A percentile compares a stretch with the other conserved stretches of the same genome.
Conservation (phyloP, 1,139 yeast species). For the Yamadazyma atmosphaerica region DNA sequence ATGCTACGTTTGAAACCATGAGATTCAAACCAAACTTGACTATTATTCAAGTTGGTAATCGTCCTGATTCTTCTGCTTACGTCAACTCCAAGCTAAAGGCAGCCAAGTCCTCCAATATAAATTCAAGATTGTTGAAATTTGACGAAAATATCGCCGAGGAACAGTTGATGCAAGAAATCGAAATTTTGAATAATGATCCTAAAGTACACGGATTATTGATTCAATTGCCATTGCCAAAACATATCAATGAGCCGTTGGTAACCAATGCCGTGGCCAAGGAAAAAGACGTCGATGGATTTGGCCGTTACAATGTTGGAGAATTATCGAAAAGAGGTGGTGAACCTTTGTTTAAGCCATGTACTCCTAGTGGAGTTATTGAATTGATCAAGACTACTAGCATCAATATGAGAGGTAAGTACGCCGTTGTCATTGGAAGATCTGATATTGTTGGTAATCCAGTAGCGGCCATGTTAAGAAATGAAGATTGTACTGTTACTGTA, state of each 20-base stretch:
- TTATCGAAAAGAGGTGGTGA: conserved; percentile 71
- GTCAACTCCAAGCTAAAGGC: conserved; percentile 76
- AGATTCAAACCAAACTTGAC: conserved; percentile 63
- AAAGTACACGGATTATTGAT: conserved; percentile 69
- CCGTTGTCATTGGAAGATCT: conserved; percentile 78
- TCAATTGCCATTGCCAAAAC: conserved; percentile 73
- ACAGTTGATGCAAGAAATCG: conserved; percentile 55
- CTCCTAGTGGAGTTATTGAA: conserved; percentile 76
- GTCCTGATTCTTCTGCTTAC: conserved; percentile 78
- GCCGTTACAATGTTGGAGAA: conserved; percentile 74
- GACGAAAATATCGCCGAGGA: conserved; percentile 57
- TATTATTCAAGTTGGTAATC: conserved; percentile 71
- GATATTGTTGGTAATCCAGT: conserved; percentile 85
- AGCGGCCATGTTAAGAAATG: conserved; percentile 67
- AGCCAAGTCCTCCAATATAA: conserved; percentile 65
- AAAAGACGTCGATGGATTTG: conserved; percentile 82
- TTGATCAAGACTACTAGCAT: conserved; percentile 64
- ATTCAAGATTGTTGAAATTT: conserved; percentile 56
- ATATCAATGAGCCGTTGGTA: conserved; percentile 63
- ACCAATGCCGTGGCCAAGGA: conserved; percentile 68
- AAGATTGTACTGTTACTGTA: conserved; percentile 74
- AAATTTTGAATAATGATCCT: conserved; percentile 59
- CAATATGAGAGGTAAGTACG: conserved; percentile 62
- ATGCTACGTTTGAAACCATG: conserved; percentile 26
- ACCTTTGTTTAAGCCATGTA: conserved; percentile 73